Conservation (phyloP, 2,329 filamentous ascomycete species). For the Cordyceps fumosorosea region DNA sequence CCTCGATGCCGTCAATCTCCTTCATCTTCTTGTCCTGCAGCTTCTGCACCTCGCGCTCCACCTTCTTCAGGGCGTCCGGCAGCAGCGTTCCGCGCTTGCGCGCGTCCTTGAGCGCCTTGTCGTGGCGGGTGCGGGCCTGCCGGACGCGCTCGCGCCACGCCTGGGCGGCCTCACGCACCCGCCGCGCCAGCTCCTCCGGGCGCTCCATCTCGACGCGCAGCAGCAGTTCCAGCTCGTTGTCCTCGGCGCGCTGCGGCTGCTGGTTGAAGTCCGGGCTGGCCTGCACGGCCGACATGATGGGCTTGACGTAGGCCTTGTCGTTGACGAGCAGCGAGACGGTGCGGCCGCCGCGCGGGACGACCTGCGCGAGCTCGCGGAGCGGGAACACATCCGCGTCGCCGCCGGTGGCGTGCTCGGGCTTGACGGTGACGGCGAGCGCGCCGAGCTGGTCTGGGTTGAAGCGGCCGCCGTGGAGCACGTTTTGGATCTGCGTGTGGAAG, state of each 20-base stretch:
- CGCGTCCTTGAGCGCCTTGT: constrained; percentile 45
- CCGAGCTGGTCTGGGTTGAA: constrained; percentile 47
- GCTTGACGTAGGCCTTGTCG: constrained; percentile 41
- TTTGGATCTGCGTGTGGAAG: constrained; percentile 37
- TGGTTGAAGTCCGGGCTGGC: constrained; percentile 49
- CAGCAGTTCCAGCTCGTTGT: constrained; percentile 53
- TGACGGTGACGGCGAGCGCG: constrained; percentile 35
- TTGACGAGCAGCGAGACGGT: constrained; percentile 36
- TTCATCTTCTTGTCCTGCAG: constrained; percentile 48
- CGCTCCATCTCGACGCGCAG: constrained; percentile 47
- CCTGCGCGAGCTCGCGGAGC: constrained; percentile 48
- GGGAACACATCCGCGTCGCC: constrained; percentile 31
- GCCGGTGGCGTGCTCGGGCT: constrained; percentile 18
- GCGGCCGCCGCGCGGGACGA: constrained; percentile 41
- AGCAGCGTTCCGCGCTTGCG: constrained; percentile 35
- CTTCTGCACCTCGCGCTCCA: constrained; percentile 42
- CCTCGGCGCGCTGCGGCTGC: constrained; percentile 51
- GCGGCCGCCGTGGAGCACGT: constrained; percentile 38
- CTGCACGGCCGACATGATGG: constrained; percentile 51
- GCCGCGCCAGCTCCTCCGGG: constrained; percentile 38
- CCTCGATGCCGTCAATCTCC: constrained; percentile 43
- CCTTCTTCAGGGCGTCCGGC: constrained; percentile 42
- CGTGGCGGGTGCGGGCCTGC: constrained; percentile 39
- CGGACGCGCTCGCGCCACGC: constrained; percentile 46
- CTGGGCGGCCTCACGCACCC: constrained; percentile 40